Base-by-base conservation (phyloP, 108 stramenopile genomes). In the Pelagomonas calceolata region DNA sequence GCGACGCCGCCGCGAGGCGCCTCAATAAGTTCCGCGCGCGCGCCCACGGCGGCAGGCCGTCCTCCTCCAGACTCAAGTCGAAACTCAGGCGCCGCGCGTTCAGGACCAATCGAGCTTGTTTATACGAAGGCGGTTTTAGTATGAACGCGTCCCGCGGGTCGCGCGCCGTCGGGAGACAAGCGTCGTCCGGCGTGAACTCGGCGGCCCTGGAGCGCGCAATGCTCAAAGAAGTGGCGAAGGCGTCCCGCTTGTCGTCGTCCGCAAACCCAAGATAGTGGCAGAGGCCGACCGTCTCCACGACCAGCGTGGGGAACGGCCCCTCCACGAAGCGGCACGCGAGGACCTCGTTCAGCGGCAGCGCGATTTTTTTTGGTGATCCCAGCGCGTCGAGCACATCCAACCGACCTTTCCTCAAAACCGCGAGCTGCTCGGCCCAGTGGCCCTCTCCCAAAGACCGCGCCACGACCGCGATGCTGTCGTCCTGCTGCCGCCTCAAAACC, bases 71-170 rank as follows among this genome's bases (percentile, higher is more conserved):
- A 0, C 65, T 30, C 21, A 12, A 44, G 45, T 79, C 78, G 34
- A 79, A 78, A 9, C 34, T 37, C 34, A 74, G 43, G 18, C 77
- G 69, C 33, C 78, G 73, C 15, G 78, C 72, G 74, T 79, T 79
- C 36, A 79, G 73, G 37, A 79, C 33, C 12, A 79, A 74, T 32
- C 78, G 73, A 9, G 66, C 36, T 30, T 68, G 68, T 17, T 45
- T 39, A 73, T 72, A 79, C 70, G 64, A 67, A 10, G 32, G 30
- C 26, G 77, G 66, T 77, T 79, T 79, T 31, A 79, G 70, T 30
- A 75, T 77, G 63, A 78, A 78, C 32, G 10, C 34, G 18, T 79
- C 78, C 36, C 73, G 76, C 35, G 76, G 76, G 69, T 79, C 78
- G 32, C 29, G 1, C 21, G 21, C 26, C 7, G 10, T 1, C 21